A percentile compares a stretch with the other conserved stretches of the same genome.
Conservation (phyloP, 2,329 filamentous ascomycete genomes). For the Aspergillus sp. region DNA sequence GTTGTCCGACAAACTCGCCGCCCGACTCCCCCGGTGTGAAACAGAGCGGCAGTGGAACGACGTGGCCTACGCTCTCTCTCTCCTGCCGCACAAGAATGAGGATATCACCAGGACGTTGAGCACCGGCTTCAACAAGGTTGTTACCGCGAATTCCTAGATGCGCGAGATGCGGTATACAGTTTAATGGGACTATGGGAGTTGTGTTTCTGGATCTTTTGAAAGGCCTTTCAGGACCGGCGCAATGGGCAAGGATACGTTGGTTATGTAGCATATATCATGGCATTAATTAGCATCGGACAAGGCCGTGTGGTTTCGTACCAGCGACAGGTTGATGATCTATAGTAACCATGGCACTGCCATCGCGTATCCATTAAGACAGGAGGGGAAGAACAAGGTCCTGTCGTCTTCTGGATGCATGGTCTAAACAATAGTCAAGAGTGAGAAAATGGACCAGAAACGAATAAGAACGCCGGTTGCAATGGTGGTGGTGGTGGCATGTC, state of each 20-base stretch:
- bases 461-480: too few relatives aligned
- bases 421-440: not conserved
- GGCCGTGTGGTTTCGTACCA: too few relatives aligned
- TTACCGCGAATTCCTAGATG: conserved; percentile 50
- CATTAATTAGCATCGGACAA: too few relatives aligned
- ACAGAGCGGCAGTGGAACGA: conserved; percentile 96
- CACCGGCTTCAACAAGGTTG: conserved; percentile 51
- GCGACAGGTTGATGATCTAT: not conserved
- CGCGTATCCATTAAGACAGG: too few relatives aligned
- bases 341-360: not conserved
- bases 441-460: not conserved
- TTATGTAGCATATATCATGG: not conserved
- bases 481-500: conserved; percentile 11
- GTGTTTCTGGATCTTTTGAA: not conserved
- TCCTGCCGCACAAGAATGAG: conserved; percentile 64
- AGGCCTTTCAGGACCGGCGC: not conserved
- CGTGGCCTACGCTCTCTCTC: conserved; percentile 80
- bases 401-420: not conserved
- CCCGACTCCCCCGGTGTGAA: conserved; percentile 74
- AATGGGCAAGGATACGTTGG: not conserved
- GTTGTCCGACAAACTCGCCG: conserved; percentile 82
- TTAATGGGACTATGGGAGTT: conserved; percentile 4
- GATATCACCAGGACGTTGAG: conserved; percentile 36
- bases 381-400: not conserved
- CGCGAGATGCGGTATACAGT: conserved; percentile 7